These are phyloP conservation scores for Bruguiera parviflora DNA, from an alignment of 345 rosid genomes.

Conservation along the genomic window DNA sequence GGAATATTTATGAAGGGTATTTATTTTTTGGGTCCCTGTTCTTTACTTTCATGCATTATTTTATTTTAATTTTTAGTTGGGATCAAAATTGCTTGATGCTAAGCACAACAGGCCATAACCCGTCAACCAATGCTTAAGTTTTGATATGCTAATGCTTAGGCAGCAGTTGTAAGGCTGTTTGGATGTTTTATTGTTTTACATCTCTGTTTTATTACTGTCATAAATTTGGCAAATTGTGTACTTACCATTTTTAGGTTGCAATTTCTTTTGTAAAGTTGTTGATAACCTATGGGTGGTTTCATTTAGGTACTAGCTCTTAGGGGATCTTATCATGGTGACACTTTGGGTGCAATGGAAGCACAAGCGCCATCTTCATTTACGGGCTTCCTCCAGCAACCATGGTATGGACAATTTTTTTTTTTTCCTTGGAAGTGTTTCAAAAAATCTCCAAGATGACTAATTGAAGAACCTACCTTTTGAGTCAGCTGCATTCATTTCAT, in stretches of 20 bases:
- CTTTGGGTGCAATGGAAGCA: slow-evolving; percentile 99
- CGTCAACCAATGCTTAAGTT: no score
- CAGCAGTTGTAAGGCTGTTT: background rate
- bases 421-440: background rate
- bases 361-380: slow-evolving; percentile 93
- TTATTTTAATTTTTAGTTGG: background rate
- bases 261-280: background rate
- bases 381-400: slow-evolving; percentile 92
- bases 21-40: background rate
- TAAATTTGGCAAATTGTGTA: no score
- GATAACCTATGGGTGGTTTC: background rate
- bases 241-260: background rate
- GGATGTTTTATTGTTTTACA: no score
- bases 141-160: background rate
- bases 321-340: slow-evolving; percentile 97
- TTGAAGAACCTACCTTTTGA: background rate
- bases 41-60: background rate
- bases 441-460: background rate
- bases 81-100: background rate
- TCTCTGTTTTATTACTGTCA: no score
- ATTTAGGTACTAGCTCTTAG: slow-evolving; percentile 80
- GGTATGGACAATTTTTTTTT: slow-evolving; percentile 36
- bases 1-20: no score
- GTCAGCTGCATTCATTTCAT: background rate
- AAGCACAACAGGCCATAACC: background rate